Evolutionary conservation across 1,284 basidiomycete genomes (phyloP), one percentile per base, ranked within the genome.

Genomic region (Neotropicomus parvogracilis): DNA sequence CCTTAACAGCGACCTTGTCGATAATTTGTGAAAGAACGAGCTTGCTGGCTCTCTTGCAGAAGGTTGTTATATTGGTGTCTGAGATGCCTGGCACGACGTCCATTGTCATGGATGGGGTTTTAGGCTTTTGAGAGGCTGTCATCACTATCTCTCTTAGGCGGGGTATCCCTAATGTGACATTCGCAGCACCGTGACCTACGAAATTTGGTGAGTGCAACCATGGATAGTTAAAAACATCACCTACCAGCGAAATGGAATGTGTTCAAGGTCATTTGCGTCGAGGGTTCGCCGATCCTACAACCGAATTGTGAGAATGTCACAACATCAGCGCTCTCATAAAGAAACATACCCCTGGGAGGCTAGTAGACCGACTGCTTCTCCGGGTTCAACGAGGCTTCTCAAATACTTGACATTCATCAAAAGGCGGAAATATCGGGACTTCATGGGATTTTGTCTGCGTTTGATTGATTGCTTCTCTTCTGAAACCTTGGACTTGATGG

Each of bases 241-340:
- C 60, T 66, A 83, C 90, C 92, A 56, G 94, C 94, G 67, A 99
- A 97, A 75, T 99, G 97, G 83, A 99, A 99, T 9, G 97, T 99
- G 69, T 99, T 99, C 57, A 99, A 74, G 26, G 97, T 99, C 97
- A 99, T 99, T 68, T 99, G 97, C 2, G 97, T 99, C 20, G 97
- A 99, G 4, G 97, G 97, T 69, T 99, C 97, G 52, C 97, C 97
- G 40, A 99, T 84, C 74, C 94, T 94, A 54, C 13, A 48, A 42
- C 16, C 1, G 5, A 40, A 42, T 33, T 19, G 33, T 46, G 40
- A 50, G 28, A 11, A 27, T 27, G 7, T 33, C 10, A 7, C 6
- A 19, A 39, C 12, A 28, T 33, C 24, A 24, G 24, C 8, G 8
- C 8, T 24, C 4, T 31, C n/a, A 21, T 12, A 19, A 41, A 33